These are phyloP conservation scores for Starmerella vaccinii DNA, from an alignment of 805 yeast species.

Conservation along the genomic window DNA sequence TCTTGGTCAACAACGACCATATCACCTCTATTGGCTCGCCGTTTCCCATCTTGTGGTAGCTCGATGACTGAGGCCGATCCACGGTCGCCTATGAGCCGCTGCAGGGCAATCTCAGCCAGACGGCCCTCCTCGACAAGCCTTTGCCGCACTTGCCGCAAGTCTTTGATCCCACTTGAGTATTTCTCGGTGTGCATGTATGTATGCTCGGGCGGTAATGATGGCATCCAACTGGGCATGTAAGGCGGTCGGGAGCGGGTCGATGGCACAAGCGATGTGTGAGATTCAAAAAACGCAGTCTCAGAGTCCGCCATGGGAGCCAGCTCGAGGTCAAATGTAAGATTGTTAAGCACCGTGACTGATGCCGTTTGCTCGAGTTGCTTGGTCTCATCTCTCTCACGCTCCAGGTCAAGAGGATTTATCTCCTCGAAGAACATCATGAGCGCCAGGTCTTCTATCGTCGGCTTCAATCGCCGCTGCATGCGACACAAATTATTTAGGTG, in stretches of 20 bases:
- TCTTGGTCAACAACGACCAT: slow-evolving; percentile 11
- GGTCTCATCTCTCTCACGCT: slow-evolving; percentile 23
- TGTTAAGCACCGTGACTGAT: slow-evolving; percentile 24
- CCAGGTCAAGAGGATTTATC: slow-evolving; percentile 28
- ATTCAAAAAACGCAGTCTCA: slow-evolving; percentile 45
- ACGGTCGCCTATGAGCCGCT: slow-evolving; percentile 39
- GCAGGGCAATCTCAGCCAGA: slow-evolving; percentile 67
- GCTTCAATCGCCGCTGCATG: slow-evolving; percentile 31
- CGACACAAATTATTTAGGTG: slow-evolving; percentile 26
- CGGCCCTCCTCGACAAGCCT: slow-evolving; percentile 71
- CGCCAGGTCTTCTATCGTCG: slow-evolving; percentile 30
- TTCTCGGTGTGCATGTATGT: slow-evolving; percentile 73
- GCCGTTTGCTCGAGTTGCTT: slow-evolving; percentile 18
- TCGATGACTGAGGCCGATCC: slow-evolving; percentile 23
- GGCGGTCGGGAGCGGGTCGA: slow-evolving; percentile 34
- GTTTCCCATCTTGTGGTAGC: slow-evolving; percentile 4
- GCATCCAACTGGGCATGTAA: slow-evolving; percentile 67
- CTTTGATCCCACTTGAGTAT: slow-evolving; percentile 51
- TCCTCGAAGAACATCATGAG: slow-evolving; percentile 27
- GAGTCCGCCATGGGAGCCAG: slow-evolving; percentile 33
- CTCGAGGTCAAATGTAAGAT: slow-evolving; percentile 26
- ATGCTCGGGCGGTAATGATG: slow-evolving; percentile 87
- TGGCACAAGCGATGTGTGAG: slow-evolving; percentile 45
- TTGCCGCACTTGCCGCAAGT: slow-evolving; percentile 60
- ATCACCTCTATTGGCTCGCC: background rate